Base-by-base conservation (phyloP, 2,329 filamentous ascomycete genomes). In the Pseudocercospora eumusae region DNA sequence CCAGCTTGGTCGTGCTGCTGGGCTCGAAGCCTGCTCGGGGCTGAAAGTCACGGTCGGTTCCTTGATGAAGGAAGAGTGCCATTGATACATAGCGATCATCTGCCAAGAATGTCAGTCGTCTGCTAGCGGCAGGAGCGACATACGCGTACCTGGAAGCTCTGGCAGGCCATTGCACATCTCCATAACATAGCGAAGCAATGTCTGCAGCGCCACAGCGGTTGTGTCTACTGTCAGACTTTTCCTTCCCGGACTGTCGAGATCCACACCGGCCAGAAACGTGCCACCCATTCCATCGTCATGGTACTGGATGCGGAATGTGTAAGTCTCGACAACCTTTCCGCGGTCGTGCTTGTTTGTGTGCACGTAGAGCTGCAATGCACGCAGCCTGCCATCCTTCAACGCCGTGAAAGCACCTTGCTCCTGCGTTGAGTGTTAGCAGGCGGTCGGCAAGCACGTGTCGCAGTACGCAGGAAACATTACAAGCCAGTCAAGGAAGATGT, bases 241-340 rank as follows among this genome's bases (percentile, higher is more conserved):
- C 64, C 69, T 65, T 66, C 68, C 60, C 64, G 73, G 69, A 50
- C 75, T 60, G 66, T 70, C 61, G 59, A 73, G 70, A 61, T 67
- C 74, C 44, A 71, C 62, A 10, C 57, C 71, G 59, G 60, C 69
- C 54, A 64, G 66, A 61, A 47, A 36, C 10, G 55, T 66, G 20
- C 49, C 64, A n/a, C 64, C 59, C 27, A 61, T 27, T 2, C 27
- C 58, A 10, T 59, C 55, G 11, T 40, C 27, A 13, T 59, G 60
- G 64, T 83, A 83, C 20, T 77, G 76, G 68, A 84, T 79, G 4
- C 75, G 76, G 64, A 83, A 83, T 1, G 77, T 81, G 68, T 83
- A 83, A 4, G 75, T 76, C 69, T 84, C 82, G 10, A 83, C 54
- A n/a, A 82, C 75, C 55, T 70, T 64, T 33, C 68, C 54, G 2